Evolutionary conservation across 495 filamentous ascomycete genomes (phyloP).

Genomic region (Trichoderma asperelloides): DNA sequence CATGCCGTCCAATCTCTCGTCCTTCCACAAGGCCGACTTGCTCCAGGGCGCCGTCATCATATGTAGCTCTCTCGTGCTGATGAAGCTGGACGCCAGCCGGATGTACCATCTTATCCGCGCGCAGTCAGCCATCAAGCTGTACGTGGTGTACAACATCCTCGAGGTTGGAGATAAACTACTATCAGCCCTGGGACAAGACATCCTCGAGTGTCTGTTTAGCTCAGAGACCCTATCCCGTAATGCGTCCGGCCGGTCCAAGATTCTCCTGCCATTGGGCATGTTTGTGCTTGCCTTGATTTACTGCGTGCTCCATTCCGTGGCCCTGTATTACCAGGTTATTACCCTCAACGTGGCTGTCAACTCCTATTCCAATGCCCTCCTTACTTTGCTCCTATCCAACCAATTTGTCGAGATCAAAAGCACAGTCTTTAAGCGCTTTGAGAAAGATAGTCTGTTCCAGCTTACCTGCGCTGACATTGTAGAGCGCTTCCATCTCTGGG

Average conservation of each 20-base stretch:
- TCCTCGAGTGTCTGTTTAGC: conserved; percentile 92
- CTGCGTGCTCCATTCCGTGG: conserved; percentile 75
- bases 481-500: conserved; percentile 93
- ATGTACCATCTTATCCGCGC: conserved; percentile 98
- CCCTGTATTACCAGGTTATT: conserved; percentile 93
- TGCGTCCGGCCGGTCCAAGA: conserved; percentile 80
- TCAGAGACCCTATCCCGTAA: conserved; percentile 83
- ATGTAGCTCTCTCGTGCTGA: conserved; percentile 71
- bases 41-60: conserved; percentile 82
- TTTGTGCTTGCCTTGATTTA: conserved; percentile 82
- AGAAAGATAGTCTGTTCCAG: conserved; percentile 96
- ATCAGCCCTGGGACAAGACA: conserved; percentile 86
- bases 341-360: conserved; percentile 97
- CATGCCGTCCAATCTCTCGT: conserved; percentile 69
- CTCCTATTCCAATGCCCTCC: conserved; percentile 91
- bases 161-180: conserved; percentile 83
- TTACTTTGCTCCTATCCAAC: conserved; percentile 86
- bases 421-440: conserved; percentile 94
- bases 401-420: conserved; percentile 98
- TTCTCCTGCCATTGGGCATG: conserved; percentile 84
- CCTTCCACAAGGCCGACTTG: conserved; percentile 91
- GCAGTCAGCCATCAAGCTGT: conserved; percentile 94
- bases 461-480: conserved; percentile 94
- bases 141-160: conserved; percentile 95
- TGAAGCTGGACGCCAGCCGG: conserved; percentile 88